Conservation (phyloP, 371 early-diverging fungal genomes). For the Sporodiniella umbellata region DNA sequence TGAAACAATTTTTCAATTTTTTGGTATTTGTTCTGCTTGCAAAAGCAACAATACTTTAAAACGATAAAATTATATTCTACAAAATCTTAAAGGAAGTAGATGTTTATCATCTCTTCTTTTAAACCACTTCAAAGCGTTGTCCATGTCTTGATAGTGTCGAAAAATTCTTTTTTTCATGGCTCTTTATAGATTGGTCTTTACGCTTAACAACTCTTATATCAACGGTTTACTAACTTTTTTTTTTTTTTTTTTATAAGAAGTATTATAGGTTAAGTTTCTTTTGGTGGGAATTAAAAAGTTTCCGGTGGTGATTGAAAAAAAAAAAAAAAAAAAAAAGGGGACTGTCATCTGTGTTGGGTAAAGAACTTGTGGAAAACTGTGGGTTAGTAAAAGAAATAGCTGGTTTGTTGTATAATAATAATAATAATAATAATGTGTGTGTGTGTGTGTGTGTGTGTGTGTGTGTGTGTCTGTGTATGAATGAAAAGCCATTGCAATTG, state of each 20-base stretch:
- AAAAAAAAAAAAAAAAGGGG: too few species aligned
- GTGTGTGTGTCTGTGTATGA: too few species aligned
- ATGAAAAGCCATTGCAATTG: too few species aligned
- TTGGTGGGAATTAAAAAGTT: neutral
- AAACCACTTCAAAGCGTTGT: slow-evolving; percentile 18
- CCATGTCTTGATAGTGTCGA: slow-evolving; percentile 31
- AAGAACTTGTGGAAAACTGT: too few species aligned
- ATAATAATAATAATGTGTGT: too few species aligned
- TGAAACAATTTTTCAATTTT: slow-evolving; percentile 16
- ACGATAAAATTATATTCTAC: slow-evolving; percentile 17
- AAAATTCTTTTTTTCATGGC: slow-evolving; percentile 34
- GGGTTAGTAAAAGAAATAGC: too few species aligned
- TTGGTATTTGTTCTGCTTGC: slow-evolving; percentile 22
- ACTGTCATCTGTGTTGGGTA: too few species aligned
- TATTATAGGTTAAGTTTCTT: neutral
- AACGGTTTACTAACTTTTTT: slow-evolving; percentile 26
- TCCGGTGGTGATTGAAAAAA: too few species aligned
- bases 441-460: too few species aligned
- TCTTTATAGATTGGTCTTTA: slow-evolving; percentile 28
- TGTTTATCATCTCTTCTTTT: slow-evolving; percentile 8
- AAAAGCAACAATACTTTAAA: slow-evolving; percentile 27
- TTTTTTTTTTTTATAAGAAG: slow-evolving; percentile 4
- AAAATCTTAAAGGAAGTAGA: slow-evolving; percentile 1
- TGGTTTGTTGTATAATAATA: too few species aligned
- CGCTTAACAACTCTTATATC: slow-evolving; percentile 13